These are phyloP conservation scores for Articulospora tetracladia DNA, from an alignment of 495 filamentous ascomycete species.

Conservation along the genomic window DNA sequence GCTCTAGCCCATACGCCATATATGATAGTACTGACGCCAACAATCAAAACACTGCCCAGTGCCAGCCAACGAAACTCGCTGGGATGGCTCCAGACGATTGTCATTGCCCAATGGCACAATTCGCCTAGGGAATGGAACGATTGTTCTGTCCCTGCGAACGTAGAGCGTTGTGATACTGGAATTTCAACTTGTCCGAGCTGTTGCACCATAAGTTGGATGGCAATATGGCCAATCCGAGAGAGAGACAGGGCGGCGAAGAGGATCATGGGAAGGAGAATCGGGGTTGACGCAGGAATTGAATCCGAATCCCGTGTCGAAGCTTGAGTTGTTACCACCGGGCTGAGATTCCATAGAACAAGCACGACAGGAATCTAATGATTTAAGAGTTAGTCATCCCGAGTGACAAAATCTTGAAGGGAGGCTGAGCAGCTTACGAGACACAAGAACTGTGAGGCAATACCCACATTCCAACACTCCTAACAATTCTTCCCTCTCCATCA, in stretches of 20 bases:
- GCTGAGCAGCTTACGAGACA: too few species aligned
- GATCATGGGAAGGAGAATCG: slow-evolving; percentile 14
- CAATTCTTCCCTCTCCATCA: slow-evolving; percentile 21
- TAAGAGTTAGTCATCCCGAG: slow-evolving; percentile 7
- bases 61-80: slow-evolving; percentile 38
- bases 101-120: slow-evolving; percentile 32
- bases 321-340: slow-evolving; percentile 3
- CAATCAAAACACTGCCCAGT: slow-evolving; percentile 30
- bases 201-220: slow-evolving; percentile 39
- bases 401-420: too few species aligned
- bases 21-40: slow-evolving; percentile 28
- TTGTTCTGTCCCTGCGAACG: slow-evolving; percentile 39
- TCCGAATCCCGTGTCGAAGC: background rate
- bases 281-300: background rate
- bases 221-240: slow-evolving; percentile 36
- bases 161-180: slow-evolving; percentile 30
- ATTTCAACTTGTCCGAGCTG: slow-evolving; percentile 38
- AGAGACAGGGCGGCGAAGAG: slow-evolving; percentile 37
- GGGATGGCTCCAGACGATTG: slow-evolving; percentile 34
- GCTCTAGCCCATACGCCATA: slow-evolving; percentile 33
- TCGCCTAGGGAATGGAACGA: slow-evolving; percentile 35
- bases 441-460: slow-evolving; percentile 32
- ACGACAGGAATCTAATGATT: slow-evolving; percentile 33
- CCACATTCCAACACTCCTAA: slow-evolving; percentile 34
- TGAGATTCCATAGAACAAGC: slow-evolving; percentile 31